These are phyloP conservation scores for Cryptococcus floricola DNA, from an alignment of 1,284 basidiomycete species.

Conservation along the genomic window DNA sequence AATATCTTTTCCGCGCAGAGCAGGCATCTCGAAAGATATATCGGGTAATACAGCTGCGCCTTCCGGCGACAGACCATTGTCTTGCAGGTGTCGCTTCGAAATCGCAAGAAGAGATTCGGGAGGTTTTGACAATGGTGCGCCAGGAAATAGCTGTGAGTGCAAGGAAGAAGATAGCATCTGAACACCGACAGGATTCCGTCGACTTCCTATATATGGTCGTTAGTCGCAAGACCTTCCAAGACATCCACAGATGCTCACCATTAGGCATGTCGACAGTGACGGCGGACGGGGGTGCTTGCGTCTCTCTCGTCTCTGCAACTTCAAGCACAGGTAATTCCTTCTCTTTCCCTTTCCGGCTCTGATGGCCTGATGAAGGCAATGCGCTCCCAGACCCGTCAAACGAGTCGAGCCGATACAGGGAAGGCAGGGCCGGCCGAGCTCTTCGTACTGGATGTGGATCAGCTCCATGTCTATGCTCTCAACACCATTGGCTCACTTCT, in stretches of 20 bases:
- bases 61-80: constrained; percentile 73
- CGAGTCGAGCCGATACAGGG: constrained; percentile 15
- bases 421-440: constrained; percentile 14
- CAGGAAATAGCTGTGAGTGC: constrained; percentile 80
- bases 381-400: background rate
- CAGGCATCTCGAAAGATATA: constrained; percentile 75
- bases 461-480: background rate
- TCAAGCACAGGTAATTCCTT: constrained; percentile 8
- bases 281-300: background rate
- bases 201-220: constrained; percentile 11
- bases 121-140: constrained; percentile 62
- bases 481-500: background rate
- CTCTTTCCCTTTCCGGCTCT: constrained; percentile 27
- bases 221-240: background rate
- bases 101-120: constrained; percentile 65
- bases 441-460: background rate
- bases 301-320: background rate
- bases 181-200: constrained; percentile 81
- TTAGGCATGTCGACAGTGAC: background rate
- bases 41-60: constrained; percentile 77
- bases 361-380: background rate
- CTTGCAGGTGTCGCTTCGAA: constrained; percentile 70
- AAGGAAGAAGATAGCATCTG: constrained; percentile 79
- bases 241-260: background rate
- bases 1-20: constrained; percentile 74